These are phyloP conservation scores for Kluyveromyces nonfermentans DNA, from an alignment of 805 yeast species.

Conservation along the genomic window DNA sequence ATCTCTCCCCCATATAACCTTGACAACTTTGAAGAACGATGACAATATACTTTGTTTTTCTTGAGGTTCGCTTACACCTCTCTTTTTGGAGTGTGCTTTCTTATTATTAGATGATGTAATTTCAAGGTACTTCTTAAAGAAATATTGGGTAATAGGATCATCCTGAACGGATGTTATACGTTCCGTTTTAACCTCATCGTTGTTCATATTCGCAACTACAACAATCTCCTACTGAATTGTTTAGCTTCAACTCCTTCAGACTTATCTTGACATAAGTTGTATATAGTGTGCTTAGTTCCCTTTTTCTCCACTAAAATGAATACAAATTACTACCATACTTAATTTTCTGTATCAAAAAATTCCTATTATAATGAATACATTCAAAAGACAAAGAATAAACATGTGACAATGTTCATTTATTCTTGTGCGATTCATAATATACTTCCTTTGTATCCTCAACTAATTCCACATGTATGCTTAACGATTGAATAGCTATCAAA, in stretches of 20 bases:
- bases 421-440: no score
- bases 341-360: no score
- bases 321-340: background rate
- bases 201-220: background rate
- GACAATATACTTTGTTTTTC: background rate
- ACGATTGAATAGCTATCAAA: no score
- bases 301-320: background rate
- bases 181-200: background rate
- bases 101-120: slow-evolving; percentile 5
- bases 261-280: no score
- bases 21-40: slow-evolving; percentile 1
- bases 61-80: background rate
- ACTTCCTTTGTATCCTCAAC: no score
- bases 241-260: no score
- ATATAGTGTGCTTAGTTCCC: no score
- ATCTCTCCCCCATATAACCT: slow-evolving; percentile 11
- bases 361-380: no score
- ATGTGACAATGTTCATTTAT: no score
- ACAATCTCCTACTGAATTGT: background rate
- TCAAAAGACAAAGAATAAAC: no score
- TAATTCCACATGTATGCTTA: no score
- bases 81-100: background rate
- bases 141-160: slow-evolving; percentile 19
- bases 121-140: slow-evolving; percentile 17
- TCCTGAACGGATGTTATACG: slow-evolving; percentile 2